Conservation (phyloP, 2,329 filamentous ascomycete genomes). For the Pestalotiopsis sp. region DNA sequence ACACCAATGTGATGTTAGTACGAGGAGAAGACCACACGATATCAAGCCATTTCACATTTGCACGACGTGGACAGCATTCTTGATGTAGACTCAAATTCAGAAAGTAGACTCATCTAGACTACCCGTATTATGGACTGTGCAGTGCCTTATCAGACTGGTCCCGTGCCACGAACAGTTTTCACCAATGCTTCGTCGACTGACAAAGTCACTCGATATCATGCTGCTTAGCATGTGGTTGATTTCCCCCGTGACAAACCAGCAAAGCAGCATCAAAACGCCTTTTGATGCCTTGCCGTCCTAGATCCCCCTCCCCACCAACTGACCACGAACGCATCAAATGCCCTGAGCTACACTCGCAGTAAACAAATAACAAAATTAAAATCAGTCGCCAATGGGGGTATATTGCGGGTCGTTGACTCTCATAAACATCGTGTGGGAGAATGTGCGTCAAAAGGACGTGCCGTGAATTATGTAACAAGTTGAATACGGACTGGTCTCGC, state of each 20-base stretch:
- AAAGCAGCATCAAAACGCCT: background rate
- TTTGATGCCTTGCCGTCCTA: background rate
- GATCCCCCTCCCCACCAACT: background rate
- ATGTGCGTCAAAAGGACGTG: background rate
- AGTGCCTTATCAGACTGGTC: no score
- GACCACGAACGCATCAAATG: constrained; percentile 1
- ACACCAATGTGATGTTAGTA: no score
- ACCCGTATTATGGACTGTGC: no score
- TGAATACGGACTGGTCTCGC: background rate
- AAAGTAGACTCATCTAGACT: no score
- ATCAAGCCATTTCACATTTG: no score
- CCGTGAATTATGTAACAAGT: background rate
- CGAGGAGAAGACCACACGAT: no score
- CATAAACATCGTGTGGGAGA: background rate
- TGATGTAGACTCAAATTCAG: no score
- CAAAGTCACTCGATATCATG: background rate
- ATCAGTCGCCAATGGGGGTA: background rate
- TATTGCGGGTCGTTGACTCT: background rate
- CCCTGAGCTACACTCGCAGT: background rate
- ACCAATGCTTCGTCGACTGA: no score
- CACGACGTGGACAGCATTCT: no score
- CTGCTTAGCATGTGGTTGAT: background rate
- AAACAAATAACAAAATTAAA: background rate
- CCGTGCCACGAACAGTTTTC: no score
- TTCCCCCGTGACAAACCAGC: background rate